These are phyloP conservation scores for Sungouiozyma ichnusensis DNA, from an alignment of 805 yeast genomes.

Conservation along the genomic window DNA sequence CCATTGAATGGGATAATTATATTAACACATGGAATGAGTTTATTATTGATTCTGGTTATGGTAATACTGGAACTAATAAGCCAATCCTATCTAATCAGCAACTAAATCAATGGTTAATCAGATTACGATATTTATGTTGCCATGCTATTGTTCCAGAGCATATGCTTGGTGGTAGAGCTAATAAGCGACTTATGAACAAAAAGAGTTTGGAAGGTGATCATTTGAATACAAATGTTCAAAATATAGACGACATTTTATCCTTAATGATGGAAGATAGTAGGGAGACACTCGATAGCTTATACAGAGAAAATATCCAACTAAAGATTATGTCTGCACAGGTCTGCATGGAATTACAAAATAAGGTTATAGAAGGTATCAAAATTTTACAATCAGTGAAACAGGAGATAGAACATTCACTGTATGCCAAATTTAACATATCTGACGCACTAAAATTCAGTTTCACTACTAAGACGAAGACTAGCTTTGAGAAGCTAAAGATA, in stretches of 20 bases:
- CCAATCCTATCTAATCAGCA: conserved; percentile 43
- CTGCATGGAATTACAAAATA: conserved; percentile 42
- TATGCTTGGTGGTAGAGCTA: conserved; percentile 1
- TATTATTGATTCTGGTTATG: conserved; percentile 43
- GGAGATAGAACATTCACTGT: conserved; percentile 22
- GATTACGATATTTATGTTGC: conserved; percentile 71
- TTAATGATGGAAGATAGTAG: conserved; percentile 51
- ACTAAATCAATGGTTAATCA: conserved; percentile 59
- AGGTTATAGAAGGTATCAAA: conserved; percentile 41
- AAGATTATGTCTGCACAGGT: conserved; percentile 58
- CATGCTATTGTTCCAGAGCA: conserved; percentile 45
- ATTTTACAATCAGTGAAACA: conserved; percentile 35
- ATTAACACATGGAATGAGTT: conserved; percentile 53
- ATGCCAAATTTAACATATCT: conserved; percentile 11
- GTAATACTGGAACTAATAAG: conserved; percentile 36
- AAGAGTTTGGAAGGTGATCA: conserved; percentile 4
- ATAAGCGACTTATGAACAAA: background rate
- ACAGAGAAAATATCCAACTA: conserved; percentile 37
- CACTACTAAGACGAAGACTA: background rate
- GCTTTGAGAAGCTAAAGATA: conserved; percentile 6
- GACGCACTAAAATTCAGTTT: conserved; percentile 9
- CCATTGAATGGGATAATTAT: conserved; percentile 80
- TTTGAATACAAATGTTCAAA: conserved; percentile 8
- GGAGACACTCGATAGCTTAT: conserved; percentile 37
- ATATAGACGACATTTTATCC: conserved; percentile 55